Conservation (phyloP, 1,284 basidiomycete species). For the Abortiporus biennis region DNA sequence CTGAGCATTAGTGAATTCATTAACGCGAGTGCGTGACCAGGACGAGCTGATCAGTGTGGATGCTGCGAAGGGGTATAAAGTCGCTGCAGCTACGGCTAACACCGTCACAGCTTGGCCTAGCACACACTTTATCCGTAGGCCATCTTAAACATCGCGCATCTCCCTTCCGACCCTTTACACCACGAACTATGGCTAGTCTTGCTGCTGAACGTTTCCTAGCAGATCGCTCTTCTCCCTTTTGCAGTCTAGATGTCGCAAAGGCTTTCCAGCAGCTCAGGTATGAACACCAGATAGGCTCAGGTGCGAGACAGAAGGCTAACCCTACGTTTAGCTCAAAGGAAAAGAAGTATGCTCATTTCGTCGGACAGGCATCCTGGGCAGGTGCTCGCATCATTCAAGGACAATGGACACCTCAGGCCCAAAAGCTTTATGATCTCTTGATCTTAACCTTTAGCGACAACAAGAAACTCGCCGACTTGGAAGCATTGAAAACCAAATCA, state of each 20-base stretch:
- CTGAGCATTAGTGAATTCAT: no score
- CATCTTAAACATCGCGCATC: no score
- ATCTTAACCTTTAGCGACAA: slow-evolving; percentile 61
- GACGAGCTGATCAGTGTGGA: no score
- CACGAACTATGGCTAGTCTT: slow-evolving; percentile 28
- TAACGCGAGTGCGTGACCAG: no score
- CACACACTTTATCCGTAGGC: no score
- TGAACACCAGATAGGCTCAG: no score
- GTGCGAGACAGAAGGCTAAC: no score
- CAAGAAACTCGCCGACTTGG: slow-evolving; percentile 52
- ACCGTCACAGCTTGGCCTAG: no score
- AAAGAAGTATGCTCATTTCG: slow-evolving; percentile 70
- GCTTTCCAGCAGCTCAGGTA: slow-evolving; percentile 67
- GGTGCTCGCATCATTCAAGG: slow-evolving; percentile 78
- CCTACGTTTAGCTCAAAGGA: slow-evolving; percentile 67
- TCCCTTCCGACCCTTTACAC: no score
- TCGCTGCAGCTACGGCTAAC: no score
- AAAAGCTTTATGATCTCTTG: slow-evolving; percentile 62
- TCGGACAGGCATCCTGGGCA: slow-evolving; percentile 71
- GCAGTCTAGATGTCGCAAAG: slow-evolving; percentile 57
- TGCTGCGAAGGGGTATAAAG: no score
- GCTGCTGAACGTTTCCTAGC: slow-evolving; percentile 61
- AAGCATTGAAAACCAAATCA: slow-evolving; percentile 43
- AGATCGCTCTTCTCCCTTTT: slow-evolving; percentile 62
- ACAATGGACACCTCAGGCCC: slow-evolving; percentile 67